Base-by-base conservation (phyloP, 768 basidiomycete species). In the Boletellus emodensis region DNA sequence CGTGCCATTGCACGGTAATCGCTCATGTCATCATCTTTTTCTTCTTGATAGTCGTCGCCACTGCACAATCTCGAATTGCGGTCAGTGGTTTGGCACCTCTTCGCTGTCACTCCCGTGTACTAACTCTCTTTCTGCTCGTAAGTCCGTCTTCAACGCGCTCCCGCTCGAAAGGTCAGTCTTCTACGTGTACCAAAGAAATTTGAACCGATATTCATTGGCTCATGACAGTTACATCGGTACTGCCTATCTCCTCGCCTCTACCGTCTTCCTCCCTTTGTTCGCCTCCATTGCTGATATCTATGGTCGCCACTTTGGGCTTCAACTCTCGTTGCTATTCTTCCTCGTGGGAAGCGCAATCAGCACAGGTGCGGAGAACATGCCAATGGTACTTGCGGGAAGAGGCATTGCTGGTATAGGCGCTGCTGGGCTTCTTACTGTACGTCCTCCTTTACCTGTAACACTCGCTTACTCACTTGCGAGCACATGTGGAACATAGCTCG, bases 261-360 rank as follows among this genome's bases (percentile, higher is more conserved):
- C 79, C 3, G 75, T 79, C 42, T 80, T 80, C 60, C 64, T 80
- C 9, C 78, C 78, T 6, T 56, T 81, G 8, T 80, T 76, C 39
- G 78, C 75, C 1, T 74, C 74, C 7, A 51, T 80, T 7, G 72
- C 77, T 10, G 78, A 80, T 53, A 67, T 79, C 18, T 77, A 73
- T 62, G 79, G 79, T 9, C 73, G 79, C 1, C 71, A 80, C 54
- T 67, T 66, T 50, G 73, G 76, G 1, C 62, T 78, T 32, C 79
- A 80, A 53, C 15, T 74, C 2, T 66, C 75, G 3, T 57, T 80
- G 11, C 6, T 75, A 12, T 58, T 78, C 48, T 80, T 80, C 60
- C 59, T 76, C 18, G 38, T 75, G 32, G 78, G 78, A 11, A 75
- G 75, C 40, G 70, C 72, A 7, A 45, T 80, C 41, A 71, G 77